These are phyloP conservation scores for Tetrapisispora namnaoensis DNA, from an alignment of 805 yeast genomes.

Conservation along the genomic window DNA sequence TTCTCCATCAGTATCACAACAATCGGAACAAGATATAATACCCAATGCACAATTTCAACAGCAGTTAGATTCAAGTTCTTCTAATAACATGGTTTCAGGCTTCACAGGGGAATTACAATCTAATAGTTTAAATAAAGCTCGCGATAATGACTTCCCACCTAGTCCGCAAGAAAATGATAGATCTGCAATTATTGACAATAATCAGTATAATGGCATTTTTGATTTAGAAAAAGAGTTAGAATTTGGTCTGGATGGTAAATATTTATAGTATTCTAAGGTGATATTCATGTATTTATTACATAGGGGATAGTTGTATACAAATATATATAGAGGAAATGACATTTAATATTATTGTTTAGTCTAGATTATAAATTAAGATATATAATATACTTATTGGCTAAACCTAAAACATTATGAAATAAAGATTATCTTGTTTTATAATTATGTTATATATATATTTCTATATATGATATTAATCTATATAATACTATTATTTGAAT, in stretches of 20 bases:
- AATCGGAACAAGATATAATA: constrained; percentile 19
- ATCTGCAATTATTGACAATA: constrained; percentile 19
- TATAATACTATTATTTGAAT: too few species aligned
- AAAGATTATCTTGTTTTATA: too few species aligned
- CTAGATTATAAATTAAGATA: not conserved
- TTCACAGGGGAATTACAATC: not conserved
- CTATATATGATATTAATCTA: not conserved
- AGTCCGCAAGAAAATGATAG: constrained; percentile 46
- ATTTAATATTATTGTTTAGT: not conserved
- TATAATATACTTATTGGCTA: too few species aligned
- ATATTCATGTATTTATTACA: not conserved
- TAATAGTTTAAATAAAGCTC: constrained; percentile 28
- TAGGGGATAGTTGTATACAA: not conserved
- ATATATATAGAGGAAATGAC: not conserved
- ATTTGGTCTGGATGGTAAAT: constrained; percentile 53
- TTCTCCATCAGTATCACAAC: constrained; percentile 8
- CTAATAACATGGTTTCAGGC: not conserved
- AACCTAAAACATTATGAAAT: too few species aligned
- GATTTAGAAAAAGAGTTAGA: constrained; percentile 56
- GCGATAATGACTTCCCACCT: constrained; percentile 45
- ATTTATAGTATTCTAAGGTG: not conserved
- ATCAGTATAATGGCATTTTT: constrained; percentile 18
- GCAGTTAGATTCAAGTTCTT: not conserved
- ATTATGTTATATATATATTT: too few species aligned
- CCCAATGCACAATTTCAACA: not conserved